Percentiles rank a stretch among this genome's conserved stretches.
Evolutionary conservation across 202 grass and related monocot species (phyloP).

Genomic region (Bolboschoenoplectus hybrid): DNA sequence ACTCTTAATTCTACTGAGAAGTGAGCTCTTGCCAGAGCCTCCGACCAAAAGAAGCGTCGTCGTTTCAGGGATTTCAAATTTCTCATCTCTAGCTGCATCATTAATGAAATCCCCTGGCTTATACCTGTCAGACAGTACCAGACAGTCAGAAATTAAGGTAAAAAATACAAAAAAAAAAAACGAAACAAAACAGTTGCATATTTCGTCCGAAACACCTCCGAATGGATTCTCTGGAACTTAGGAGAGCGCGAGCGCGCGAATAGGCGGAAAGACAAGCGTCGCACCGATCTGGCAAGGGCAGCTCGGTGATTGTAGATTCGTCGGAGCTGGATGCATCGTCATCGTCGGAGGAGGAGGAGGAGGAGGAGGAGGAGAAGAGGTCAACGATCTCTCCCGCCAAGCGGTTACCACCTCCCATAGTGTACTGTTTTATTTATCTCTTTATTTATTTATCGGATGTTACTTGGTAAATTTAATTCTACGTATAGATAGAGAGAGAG

Average conservation of each 20-base stretch:
- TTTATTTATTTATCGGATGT: too few species aligned
- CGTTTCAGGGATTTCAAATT: constrained; percentile 62
- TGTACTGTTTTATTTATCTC: background rate
- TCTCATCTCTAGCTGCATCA: constrained; percentile 44
- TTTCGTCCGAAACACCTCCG: constrained; percentile 22
- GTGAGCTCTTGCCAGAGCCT: constrained; percentile 75
- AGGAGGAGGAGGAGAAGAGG: background rate
- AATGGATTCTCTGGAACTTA: constrained; percentile 36
- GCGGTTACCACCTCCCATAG: constrained; percentile 33
- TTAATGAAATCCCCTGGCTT: constrained; percentile 69
- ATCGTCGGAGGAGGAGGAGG: background rate
- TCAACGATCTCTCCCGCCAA: background rate
- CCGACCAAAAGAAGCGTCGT: constrained; percentile 74
- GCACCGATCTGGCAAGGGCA: background rate
- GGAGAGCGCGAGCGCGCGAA: constrained; percentile 3
- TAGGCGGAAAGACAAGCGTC: constrained; percentile 20
- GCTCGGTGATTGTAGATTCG: background rate
- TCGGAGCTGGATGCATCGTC: background rate
- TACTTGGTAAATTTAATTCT: too few species aligned
- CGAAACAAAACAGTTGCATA: background rate
- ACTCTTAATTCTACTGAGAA: constrained; percentile 64
- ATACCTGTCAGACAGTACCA: constrained; percentile 47
- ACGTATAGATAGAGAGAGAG: too few species aligned
- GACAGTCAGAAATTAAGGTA: background rate
- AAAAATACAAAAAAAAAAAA: background rate